phyloP scores from a whole-genome alignment of 257 asterid species.

The Salvia miltiorrhiza region DNA sequence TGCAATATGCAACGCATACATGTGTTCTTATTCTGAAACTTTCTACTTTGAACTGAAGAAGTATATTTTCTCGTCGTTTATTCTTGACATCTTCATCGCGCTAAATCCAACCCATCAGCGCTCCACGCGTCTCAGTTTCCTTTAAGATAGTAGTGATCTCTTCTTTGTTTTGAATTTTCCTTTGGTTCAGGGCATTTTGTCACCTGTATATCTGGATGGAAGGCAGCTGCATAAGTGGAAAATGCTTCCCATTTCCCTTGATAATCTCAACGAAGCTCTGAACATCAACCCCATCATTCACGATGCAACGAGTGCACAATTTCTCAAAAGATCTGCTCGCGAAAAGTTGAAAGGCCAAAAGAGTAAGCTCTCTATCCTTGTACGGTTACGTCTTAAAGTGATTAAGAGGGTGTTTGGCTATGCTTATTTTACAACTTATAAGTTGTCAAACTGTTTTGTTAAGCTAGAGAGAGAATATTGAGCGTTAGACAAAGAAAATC shows the following conservation, averaged over 20 bases:
- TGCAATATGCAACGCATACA: no score
- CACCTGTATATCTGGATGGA: slow-evolving; percentile 66
- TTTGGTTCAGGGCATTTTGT: slow-evolving; percentile 76
- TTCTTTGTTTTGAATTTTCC: neutral
- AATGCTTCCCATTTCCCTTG: slow-evolving; percentile 66
- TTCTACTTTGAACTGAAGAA: no score
- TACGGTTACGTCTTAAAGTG: neutral
- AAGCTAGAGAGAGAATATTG: no score
- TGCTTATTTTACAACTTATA: no score
- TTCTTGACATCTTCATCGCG: no score
- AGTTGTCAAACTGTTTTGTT: no score
- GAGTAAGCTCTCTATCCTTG: slow-evolving; percentile 36
- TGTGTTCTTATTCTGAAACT: no score
- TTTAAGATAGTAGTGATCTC: neutral
- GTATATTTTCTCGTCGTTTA: no score
- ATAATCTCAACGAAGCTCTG: slow-evolving; percentile 49
- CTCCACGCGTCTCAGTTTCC: no score
- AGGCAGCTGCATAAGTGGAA: slow-evolving; percentile 68
- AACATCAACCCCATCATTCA: slow-evolving; percentile 35
- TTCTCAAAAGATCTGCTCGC: slow-evolving; percentile 24
- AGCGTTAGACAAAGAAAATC: no score
- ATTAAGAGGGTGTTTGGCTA: no score
- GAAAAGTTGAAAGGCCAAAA: slow-evolving; percentile 21
- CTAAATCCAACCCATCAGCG: no score
- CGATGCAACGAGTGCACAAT: slow-evolving; percentile 12